These are phyloP conservation scores for Vachellia pachyceras DNA, from an alignment of 306 rosid species.

Conservation along the genomic window DNA sequence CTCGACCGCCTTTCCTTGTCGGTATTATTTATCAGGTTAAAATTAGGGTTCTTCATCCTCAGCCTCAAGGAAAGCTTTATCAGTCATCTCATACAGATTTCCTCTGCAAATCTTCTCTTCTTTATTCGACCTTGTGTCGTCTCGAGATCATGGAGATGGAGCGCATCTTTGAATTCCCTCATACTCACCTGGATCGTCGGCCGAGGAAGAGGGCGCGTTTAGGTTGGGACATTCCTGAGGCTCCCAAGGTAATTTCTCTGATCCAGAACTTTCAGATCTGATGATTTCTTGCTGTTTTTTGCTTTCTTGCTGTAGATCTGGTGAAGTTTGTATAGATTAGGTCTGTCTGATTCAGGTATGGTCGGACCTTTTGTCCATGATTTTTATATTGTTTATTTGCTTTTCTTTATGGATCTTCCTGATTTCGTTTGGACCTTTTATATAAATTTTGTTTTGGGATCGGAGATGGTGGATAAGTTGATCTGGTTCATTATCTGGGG, in stretches of 20 bases:
- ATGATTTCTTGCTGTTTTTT: conserved; percentile 21
- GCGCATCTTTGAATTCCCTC: conserved; percentile 90
- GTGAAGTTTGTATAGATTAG: conserved; percentile 33
- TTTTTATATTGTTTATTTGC: neutral
- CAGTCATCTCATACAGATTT: neutral
- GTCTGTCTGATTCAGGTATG: conserved; percentile 33
- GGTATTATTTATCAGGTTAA: conserved; percentile 41
- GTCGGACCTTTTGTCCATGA: neutral
- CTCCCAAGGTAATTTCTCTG: conserved; percentile 71
- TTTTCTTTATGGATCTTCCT: conserved; percentile 11
- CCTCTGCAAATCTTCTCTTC: neutral
- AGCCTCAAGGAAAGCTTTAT: neutral
- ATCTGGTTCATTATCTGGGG: neutral
- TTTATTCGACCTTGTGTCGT: neutral
- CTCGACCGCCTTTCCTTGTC: conserved; percentile 32
- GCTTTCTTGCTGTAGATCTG: conserved; percentile 49
- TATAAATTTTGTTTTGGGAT: neutral
- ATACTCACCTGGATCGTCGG: conserved; percentile 82
- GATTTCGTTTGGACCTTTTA: neutral
- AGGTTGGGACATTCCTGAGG: conserved; percentile 94
- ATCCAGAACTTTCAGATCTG: conserved; percentile 42
- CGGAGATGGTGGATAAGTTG: neutral
- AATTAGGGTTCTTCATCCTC: conserved; percentile 52
- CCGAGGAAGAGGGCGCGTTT: conserved; percentile 92
- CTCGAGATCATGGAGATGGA: conserved; percentile 76